Conservation (phyloP, 2,329 filamentous ascomycete species). For the Neurospora sp. region DNA sequence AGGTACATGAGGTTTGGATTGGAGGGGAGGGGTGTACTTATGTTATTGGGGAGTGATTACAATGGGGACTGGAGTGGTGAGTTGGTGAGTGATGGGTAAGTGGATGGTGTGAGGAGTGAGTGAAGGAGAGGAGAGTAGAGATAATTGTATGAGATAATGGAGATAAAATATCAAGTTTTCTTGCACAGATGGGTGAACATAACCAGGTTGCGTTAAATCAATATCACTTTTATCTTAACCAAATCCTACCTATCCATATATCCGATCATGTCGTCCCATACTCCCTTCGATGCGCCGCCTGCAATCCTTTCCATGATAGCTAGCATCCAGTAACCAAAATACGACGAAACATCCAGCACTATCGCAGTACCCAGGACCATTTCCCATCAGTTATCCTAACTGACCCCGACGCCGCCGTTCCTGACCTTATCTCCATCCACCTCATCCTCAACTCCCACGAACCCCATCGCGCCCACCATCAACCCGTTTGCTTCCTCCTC, state of each 20-base stretch:
- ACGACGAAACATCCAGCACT: not conserved
- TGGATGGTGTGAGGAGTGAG: too few species aligned
- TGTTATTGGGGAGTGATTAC: slow-evolving; percentile 46
- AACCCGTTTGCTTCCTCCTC: not conserved
- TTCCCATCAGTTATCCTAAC: not conserved
- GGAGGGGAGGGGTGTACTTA: slow-evolving; percentile 57
- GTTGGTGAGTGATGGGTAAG: not conserved
- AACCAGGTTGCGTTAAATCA: not conserved
- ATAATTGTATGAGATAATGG: not conserved
- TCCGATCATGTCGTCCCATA: not conserved
- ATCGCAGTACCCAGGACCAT: not conserved
- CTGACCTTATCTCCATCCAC: not conserved
- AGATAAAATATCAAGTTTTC: not conserved
- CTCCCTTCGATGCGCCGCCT: not conserved
- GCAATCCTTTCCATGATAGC: not conserved
- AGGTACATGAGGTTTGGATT: slow-evolving; percentile 61
- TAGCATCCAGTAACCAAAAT: not conserved
- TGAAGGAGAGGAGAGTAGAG: too few species aligned
- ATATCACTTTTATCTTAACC: not conserved
- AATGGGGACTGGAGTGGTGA: not conserved
- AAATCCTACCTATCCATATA: not conserved
- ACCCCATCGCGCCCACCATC: not conserved
- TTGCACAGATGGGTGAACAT: not conserved
- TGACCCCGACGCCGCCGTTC: not conserved
- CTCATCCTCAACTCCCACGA: not conserved